phyloP scores from a whole-genome alignment of 116 monocot genomes.

The Posidonia oceanica region DNA sequence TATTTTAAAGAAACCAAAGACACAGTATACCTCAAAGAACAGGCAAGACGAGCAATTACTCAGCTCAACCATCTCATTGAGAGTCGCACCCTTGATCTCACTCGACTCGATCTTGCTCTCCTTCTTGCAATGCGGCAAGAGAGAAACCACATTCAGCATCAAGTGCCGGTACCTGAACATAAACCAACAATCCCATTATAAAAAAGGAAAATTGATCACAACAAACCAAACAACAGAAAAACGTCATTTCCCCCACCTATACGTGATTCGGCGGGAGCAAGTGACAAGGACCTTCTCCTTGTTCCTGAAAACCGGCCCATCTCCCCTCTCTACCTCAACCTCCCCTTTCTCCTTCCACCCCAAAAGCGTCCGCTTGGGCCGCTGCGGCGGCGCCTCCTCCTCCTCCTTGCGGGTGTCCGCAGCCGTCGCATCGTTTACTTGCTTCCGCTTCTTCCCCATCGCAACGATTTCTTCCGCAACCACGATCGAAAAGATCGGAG shows the following conservation, averaged over 20 bases:
- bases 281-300: conserved; percentile 87
- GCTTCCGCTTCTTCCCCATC: conserved; percentile 92
- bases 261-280: conserved; percentile 80
- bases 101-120: conserved; percentile 92
- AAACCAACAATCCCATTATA: not conserved
- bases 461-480: not conserved
- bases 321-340: conserved; percentile 15
- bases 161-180: conserved; percentile 70
- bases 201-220: not conserved
- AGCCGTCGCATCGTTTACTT: conserved; percentile 7
- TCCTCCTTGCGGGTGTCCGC: conserved; percentile 13
- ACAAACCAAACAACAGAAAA: not conserved
- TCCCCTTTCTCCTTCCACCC: conserved; percentile 53
- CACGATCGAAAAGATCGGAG: no score
- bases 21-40: conserved; percentile 69
- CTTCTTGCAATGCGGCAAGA: conserved; percentile 85
- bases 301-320: conserved; percentile 45
- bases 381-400: conserved; percentile 16
- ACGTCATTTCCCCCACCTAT: conserved; percentile 29
- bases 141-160: conserved; percentile 43
- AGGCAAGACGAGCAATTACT: conserved; percentile 76
- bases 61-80: conserved; percentile 85
- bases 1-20: no score
- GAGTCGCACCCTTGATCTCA: conserved; percentile 62
- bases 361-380: conserved; percentile 61